Base-by-base conservation (phyloP, 352 stramenopile genomes). In the Phytophthora pluvialis region DNA sequence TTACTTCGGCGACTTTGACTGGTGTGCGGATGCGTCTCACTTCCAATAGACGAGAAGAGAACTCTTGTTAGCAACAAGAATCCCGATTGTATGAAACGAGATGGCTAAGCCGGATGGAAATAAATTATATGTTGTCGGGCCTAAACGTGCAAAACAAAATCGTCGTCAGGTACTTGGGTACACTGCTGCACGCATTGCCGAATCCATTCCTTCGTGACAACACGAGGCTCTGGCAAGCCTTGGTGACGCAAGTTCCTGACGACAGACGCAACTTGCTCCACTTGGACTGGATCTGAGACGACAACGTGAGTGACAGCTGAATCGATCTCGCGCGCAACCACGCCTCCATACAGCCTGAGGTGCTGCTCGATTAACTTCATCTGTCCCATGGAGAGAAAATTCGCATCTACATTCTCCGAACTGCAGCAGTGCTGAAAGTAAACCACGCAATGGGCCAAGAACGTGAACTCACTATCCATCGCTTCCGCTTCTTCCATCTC, bases 1-100 rank as follows among this genome's bases (percentile, higher is more conserved):
- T 55, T 74, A 77, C 53, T 93, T 93, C 51, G 80, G 80, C 15
- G 82, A 89, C 59, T 93, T 93, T 72, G 80, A 93, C 67, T 93
- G 84, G 82, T 91, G 84, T 39, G 65, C 81, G 4, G 63, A 86
- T 29, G 69, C 73, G 44, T 82, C 70, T 42, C 68, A 86, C 33
- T 81, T 88, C 39, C 51, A 68, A 56, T 73, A 66, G 63, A 39
- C 38, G 29, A 25, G 28, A 15, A 21, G 29, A 25, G 21, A 15
- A 21, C 29, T 44, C 39, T 45, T 56, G 28, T 5, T 40, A 47
- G 6, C 31, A 46, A 33, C 39, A 45, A 53, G 33, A 60, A 66
- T 3, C 31, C 26, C 16, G n/a, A 31, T 35, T 46, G 39, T 15
- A 58, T 51, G 26, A 13, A 31, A 32, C 25, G 31, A 33, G 15